Evolutionary conservation across 2,329 filamentous ascomycete species (phyloP).

Genomic region (Blastomyces gilchristii): DNA sequence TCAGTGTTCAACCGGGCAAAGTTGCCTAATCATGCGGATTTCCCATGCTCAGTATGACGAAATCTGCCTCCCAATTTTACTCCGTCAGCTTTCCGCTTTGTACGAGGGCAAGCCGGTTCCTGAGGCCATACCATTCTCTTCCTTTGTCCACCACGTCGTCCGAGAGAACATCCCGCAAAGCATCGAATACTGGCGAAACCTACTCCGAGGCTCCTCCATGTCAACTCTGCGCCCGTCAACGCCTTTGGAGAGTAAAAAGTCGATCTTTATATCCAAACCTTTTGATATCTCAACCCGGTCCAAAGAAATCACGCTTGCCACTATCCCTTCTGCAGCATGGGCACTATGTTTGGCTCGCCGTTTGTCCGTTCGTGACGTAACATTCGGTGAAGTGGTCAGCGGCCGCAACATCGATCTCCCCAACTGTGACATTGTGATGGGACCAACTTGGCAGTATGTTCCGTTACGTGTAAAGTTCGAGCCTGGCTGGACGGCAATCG

Average conservation of each 20-base stretch:
- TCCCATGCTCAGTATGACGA: slow-evolving; percentile 57
- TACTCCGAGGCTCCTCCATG: slow-evolving; percentile 43
- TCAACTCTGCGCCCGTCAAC: slow-evolving; percentile 10
- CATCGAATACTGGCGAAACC: slow-evolving; percentile 46
- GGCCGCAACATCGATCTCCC: slow-evolving; percentile 48
- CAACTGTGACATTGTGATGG: slow-evolving; percentile 44
- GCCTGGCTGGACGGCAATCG: slow-evolving; percentile 33
- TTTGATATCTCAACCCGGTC: slow-evolving; percentile 41
- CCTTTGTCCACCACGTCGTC: slow-evolving; percentile 26
- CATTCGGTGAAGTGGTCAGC: slow-evolving; percentile 52
- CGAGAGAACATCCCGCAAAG: slow-evolving; percentile 27
- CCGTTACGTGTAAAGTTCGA: slow-evolving; percentile 48
- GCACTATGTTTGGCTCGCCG: slow-evolving; percentile 46
- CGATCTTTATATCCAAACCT: slow-evolving; percentile 8
- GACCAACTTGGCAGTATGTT: slow-evolving; percentile 54
- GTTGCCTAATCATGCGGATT: slow-evolving; percentile 46
- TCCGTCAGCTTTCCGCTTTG: slow-evolving; percentile 45
- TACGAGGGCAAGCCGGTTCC: slow-evolving; percentile 27
- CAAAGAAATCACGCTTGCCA: slow-evolving; percentile 47
- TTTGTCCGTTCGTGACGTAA: slow-evolving; percentile 41
- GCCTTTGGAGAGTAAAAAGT: slow-evolving; percentile 5
- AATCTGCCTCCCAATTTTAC: slow-evolving; percentile 48
- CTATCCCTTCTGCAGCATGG: slow-evolving; percentile 52
- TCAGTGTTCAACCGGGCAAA: slow-evolving; percentile 20
- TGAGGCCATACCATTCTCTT: slow-evolving; percentile 27